phyloP scores from a whole-genome alignment of 2,329 filamentous ascomycete genomes.

The Diaporthe australafricana region DNA sequence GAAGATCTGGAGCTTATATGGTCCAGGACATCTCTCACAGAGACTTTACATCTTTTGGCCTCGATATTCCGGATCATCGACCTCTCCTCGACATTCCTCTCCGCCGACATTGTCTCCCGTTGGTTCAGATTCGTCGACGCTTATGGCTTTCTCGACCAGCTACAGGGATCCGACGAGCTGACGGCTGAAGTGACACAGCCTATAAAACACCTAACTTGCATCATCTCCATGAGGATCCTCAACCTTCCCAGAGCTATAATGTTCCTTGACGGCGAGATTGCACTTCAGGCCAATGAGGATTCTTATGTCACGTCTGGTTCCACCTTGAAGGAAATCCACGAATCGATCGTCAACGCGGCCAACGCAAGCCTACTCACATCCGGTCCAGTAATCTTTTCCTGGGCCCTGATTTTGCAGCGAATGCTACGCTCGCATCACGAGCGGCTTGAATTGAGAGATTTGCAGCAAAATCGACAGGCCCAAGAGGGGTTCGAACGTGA shows the following conservation, averaged over 20 bases:
- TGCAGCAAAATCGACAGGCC: conserved; percentile 68
- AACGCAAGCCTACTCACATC: conserved; percentile 69
- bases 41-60: conserved; percentile 80
- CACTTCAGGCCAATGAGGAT: conserved; percentile 54
- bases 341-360: conserved; percentile 73
- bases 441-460: conserved; percentile 70
- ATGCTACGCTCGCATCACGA: conserved; percentile 74
- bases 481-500: conserved; percentile 67
- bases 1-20: conserved; percentile 70
- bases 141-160: conserved; percentile 75
- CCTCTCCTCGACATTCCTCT: conserved; percentile 65
- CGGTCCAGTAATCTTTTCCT: conserved; percentile 81
- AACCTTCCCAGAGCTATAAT: conserved; percentile 71
- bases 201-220: conserved; percentile 76
- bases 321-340: conserved; percentile 79
- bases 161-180: conserved; percentile 64
- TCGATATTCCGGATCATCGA: conserved; percentile 79
- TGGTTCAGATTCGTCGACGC: conserved; percentile 83
- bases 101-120: conserved; percentile 68
- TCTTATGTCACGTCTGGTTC: conserved; percentile 77
- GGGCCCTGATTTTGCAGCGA: conserved; percentile 80
- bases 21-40: conserved; percentile 72
- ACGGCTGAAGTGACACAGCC: conserved; percentile 67
- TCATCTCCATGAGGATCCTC: conserved; percentile 79
- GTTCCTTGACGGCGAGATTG: conserved; percentile 64